Conservation (phyloP, 2,329 filamentous ascomycete genomes). For the Fusarium sororula region DNA sequence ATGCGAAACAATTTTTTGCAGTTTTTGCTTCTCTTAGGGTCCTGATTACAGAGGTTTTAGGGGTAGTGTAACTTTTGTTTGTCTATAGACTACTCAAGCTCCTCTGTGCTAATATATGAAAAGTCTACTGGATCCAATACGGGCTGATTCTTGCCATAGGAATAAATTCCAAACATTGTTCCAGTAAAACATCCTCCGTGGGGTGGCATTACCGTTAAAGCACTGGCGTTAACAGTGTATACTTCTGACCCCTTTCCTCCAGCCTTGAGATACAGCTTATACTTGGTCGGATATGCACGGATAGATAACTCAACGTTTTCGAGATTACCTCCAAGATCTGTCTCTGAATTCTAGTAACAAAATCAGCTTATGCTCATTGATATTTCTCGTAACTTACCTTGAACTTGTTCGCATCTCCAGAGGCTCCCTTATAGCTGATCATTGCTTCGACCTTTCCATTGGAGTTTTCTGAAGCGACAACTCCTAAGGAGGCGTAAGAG, state of each 20-base stretch:
- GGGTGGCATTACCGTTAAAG: constrained; percentile 23
- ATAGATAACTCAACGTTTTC: background rate
- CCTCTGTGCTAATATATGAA: background rate
- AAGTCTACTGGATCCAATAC: constrained; percentile 30
- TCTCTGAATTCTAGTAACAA: background rate
- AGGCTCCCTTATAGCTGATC: constrained; percentile 4
- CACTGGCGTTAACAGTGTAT: background rate
- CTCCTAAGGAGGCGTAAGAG: constrained; percentile 46
- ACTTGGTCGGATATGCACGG: background rate
- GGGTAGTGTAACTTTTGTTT: background rate
- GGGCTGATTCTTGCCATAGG: constrained; percentile 28
- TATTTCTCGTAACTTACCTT: background rate
- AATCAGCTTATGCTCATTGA: background rate
- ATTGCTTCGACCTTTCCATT: background rate
- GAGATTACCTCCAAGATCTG: background rate
- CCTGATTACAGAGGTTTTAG: background rate
- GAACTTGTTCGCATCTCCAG: background rate
- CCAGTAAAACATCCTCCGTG: constrained; percentile 37
- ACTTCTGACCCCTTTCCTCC: background rate
- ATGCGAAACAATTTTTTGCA: constrained; percentile 18
- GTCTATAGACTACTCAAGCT: background rate
- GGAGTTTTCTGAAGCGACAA: constrained; percentile 9
- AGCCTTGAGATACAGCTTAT: background rate
- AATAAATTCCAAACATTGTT: constrained; percentile 38
- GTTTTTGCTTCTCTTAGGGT: background rate